Base-by-base conservation (phyloP, 2,329 filamentous ascomycete genomes). In the Neopestalotiopsis sp. region DNA sequence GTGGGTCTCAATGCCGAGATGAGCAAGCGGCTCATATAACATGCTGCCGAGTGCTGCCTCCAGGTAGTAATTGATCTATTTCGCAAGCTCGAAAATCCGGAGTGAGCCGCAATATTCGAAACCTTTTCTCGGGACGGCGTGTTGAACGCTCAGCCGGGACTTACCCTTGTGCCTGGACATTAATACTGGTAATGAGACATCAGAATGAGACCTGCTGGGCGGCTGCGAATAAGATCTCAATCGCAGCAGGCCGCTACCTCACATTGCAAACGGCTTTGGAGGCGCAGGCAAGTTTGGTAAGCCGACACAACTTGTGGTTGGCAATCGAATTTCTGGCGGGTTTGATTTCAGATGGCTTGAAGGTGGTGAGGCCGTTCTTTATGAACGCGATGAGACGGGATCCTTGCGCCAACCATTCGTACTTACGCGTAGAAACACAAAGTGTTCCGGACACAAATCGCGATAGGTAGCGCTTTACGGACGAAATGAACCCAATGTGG, bases 351-450 rank as follows among this genome's bases (percentile, higher is more conserved):
- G 13, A 10, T 53, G 45, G n/a, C 17, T n/a, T 34, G 32, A 38
- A 10, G 32, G 34, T 38, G 57, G 24, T 17, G 57, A 59, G 13
- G 57, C 34, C 34, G 24, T 10, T 10, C 57, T 40, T 77, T 76
- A 74, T 73, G 72, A 70, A 76, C 75, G 76, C 75, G 75, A 75
- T 72, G 14, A 73, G 71, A 56, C 61, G 64, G 57, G 66, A 68
- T 72, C 73, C 73, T 70, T 74, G 72, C 68, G 66, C 67, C 69
- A 45, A 69, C 73, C 17, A 7, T 17, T 53, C 45, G 9, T n/a
- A 10, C 13, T 73, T 70, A 76, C 76, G 75, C 75, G 76, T 74
- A 69, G 74, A 76, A 76, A 76, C 71, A 68, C 53, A 69, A 69
- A 67, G 61, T 68, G 68, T 72, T 65, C 70, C 71, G 63, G 34